phyloP scores from a whole-genome alignment of 495 filamentous ascomycete genomes.

The Usnea hakonensis region DNA sequence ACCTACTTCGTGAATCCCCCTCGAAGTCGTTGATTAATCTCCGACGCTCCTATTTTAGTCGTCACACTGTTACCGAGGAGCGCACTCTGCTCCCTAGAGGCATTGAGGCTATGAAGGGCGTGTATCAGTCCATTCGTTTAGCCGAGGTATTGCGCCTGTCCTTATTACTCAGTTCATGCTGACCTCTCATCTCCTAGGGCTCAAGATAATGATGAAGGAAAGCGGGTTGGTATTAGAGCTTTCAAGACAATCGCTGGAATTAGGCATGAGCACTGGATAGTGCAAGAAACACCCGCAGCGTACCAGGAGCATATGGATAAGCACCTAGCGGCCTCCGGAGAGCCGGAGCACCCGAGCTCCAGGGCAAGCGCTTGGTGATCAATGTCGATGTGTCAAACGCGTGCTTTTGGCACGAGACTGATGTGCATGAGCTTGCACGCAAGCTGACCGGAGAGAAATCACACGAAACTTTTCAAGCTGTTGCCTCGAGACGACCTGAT shows the following conservation, averaged over 20 bases:
- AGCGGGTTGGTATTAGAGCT: too few species aligned
- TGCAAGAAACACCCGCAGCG: too few species aligned
- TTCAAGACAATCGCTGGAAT: too few species aligned
- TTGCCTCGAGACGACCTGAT: neutral
- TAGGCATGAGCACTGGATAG: too few species aligned
- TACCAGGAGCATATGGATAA: too few species aligned
- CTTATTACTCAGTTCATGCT: neutral
- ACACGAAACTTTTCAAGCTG: neutral
- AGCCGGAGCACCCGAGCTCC: too few species aligned
- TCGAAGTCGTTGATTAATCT: conserved; percentile 54
- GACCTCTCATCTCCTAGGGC: neutral
- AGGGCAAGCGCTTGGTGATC: conserved; percentile 54
- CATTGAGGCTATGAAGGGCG: conserved; percentile 73
- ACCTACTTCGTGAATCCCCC: conserved; percentile 71
- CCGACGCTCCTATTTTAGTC: conserved; percentile 69
- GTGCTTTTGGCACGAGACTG: conserved; percentile 52
- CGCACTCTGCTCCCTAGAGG: conserved; percentile 43
- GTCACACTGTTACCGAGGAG: conserved; percentile 27
- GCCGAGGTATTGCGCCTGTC: conserved; percentile 38
- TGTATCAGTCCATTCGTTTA: conserved; percentile 71
- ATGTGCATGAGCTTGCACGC: conserved; percentile 10
- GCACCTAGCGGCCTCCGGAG: too few species aligned
- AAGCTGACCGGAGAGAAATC: conserved; percentile 1
- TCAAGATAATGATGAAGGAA: too few species aligned
- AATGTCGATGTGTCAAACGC: conserved; percentile 80